Evolutionary conservation across 495 filamentous ascomycete species (phyloP).

Genomic region (Rusavskia elegans): DNA sequence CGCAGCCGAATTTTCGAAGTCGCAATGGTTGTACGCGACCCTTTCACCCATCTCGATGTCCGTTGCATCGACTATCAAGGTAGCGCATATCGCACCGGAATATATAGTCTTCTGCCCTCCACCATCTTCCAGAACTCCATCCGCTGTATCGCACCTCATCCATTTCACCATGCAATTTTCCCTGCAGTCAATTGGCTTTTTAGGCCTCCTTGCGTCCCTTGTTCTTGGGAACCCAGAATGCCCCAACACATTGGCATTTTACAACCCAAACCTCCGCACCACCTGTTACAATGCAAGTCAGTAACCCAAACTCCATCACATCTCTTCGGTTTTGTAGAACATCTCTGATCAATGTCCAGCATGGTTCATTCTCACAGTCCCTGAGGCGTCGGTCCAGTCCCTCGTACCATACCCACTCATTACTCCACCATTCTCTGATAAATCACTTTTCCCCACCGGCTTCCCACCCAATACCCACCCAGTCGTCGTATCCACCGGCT

Average conservation of each 20-base stretch:
- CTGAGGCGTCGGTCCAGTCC: neutral
- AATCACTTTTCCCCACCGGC: conserved; percentile 4
- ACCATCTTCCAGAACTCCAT: neutral
- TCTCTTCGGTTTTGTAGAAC: neutral
- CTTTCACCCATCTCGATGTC: too few species aligned
- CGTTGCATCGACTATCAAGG: too few species aligned
- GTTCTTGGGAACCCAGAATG: neutral
- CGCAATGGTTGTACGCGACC: too few species aligned
- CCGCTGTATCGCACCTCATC: neutral
- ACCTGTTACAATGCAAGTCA: conserved; percentile 2
- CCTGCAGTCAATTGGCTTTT: neutral
- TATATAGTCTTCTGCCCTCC: neutral
- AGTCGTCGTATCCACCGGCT: neutral
- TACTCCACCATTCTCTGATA: conserved; percentile 1
- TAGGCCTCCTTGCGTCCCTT: neutral
- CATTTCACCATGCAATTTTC: neutral
- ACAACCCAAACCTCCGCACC: conserved; percentile 3
- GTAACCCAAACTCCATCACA: neutral
- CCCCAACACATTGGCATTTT: conserved; percentile 2
- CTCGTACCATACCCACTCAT: neutral
- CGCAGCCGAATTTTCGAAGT: too few species aligned
- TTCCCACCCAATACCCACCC: conserved; percentile 4
- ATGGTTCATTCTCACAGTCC: conserved; percentile 6
- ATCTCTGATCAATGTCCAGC: neutral
- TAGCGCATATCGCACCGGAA: too few species aligned